Base-by-base conservation (phyloP, 345 rosid genomes). In the Eucalyptus cloeziana region DNA sequence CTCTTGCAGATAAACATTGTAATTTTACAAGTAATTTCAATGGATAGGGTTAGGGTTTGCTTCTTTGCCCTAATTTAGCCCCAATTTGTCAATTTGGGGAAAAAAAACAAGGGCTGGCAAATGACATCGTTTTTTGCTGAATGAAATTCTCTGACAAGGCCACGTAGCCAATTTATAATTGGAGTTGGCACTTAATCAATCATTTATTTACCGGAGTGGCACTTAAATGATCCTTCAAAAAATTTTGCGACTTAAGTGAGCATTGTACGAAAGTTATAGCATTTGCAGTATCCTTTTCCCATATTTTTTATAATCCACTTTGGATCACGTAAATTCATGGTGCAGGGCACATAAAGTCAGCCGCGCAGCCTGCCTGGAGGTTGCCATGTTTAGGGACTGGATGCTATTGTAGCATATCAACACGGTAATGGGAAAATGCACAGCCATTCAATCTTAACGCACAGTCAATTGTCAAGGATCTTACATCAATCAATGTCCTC, bases 401-500 rank as follows among this genome's bases (percentile, higher is more conserved):
- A 33, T 50, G 87, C 45, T 50, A 10, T 10, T 5, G 17, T 3
- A 64, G 50, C n/a, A 85, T 45, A 85, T 45, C 30, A 14, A 85
- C 43, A 58, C 15, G 5, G 47, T 22, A 44, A 52, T 31, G 88
- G 62, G 64, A 56, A 87, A 56, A 58, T 76, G 85, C 85, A 40
- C 15, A 76, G 85, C 47, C 85, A 58, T 56, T 54, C 44, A 40
- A 86, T 58, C 45, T 19, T 37, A 87, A 43, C 14, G 30, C 71
- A 76, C 47, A 40, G 45, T 64, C 37, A 15, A n/a, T n/a, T 64
- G 62, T 49, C 86, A 49, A 22, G 33, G 56, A 44, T 56, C 98
- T 95, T 94, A 97, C 99, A 92, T 97, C 96, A 90, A 92, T 93
- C 92, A 97, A 88, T 64, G 89, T 94, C 88, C 76, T 88, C 76